Conservation (phyloP, 768 basidiomycete genomes). For the Sporobolomyces roseus region DNA sequence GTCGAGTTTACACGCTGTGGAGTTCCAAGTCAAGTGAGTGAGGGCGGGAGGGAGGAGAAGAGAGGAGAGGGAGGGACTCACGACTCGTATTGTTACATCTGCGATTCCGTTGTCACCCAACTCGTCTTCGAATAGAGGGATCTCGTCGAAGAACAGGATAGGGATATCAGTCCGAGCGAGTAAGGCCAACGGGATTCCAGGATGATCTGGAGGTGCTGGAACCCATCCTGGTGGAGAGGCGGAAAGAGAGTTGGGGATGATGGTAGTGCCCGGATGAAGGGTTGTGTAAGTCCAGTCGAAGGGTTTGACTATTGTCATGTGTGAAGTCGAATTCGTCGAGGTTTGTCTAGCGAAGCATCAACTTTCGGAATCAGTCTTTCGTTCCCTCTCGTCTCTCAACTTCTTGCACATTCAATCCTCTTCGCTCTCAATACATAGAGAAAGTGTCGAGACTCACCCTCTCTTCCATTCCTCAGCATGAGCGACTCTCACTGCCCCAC, state of each 20-base stretch:
- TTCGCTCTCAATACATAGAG: constrained; percentile 46
- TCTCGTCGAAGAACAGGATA: constrained; percentile 95
- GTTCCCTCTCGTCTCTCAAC: too few relatives aligned
- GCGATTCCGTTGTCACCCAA: constrained; percentile 95
- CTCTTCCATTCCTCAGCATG: constrained; percentile 90
- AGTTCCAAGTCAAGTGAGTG: not conserved
- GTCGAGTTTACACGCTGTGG: constrained; percentile 93
- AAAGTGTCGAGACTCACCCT: constrained; percentile 48
- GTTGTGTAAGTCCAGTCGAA: constrained; percentile 99
- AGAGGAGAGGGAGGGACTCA: constrained; percentile 52
- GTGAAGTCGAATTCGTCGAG: constrained; percentile 54
- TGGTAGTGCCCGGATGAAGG: constrained; percentile 61
- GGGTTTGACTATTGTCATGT: constrained; percentile 71
- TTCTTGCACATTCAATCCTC: too few relatives aligned
- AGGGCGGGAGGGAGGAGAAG: not conserved
- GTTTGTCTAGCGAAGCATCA: constrained; percentile 1
- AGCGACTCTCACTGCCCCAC: constrained; percentile 86
- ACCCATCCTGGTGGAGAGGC: constrained; percentile 32
- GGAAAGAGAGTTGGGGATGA: not conserved
- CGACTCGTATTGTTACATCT: constrained; percentile 75
- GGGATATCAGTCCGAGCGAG: constrained; percentile 79
- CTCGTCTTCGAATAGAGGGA: constrained; percentile 92
- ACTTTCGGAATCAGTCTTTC: not conserved
- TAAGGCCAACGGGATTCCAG: constrained; percentile 71
- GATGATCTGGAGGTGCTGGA: constrained; percentile 42